Base-by-base conservation (phyloP, 306 rosid species). In the Cucumis hystrix region DNA sequence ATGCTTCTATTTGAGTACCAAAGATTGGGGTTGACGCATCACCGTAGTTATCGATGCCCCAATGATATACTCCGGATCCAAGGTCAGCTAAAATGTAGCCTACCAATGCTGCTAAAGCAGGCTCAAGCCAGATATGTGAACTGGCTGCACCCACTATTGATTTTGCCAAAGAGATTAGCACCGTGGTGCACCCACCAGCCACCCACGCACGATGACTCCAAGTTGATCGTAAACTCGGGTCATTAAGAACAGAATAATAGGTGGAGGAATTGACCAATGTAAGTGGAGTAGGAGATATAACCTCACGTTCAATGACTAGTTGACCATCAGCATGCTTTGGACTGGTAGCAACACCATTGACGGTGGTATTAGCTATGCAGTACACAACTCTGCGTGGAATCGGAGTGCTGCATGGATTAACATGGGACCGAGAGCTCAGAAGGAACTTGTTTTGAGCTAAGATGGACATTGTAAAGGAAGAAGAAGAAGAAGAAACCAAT, bases 181-280 rank as follows among this genome's bases (percentile, higher is more conserved):
- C 84, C 0, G 85, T 84, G 51, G 89, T 77, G 76, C 89, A 86
- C 49, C 92, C 92, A 58, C 85, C 61, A 5, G 82, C 88, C 16
- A 95, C 89, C 97, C 98, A 95, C n/a, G 91, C 91, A 18, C 97
- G 88, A 51, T 95, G 96, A 49, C 86, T 68, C 97, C 96, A 89
- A 6, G 93, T 90, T 51, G 97, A 95, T 73, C n/a, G 76, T 75
- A 90, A 83, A 80, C 86, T 77, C 1, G 85, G 85, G 77, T 89
- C 97, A 61, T 86, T 77, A 15, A 60, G 79, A 43, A 37, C 17
- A 6, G 92, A 87, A 13, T 79, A 84, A 13, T 79, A 85, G 12
- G 41, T 30, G 5, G 74, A 77, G 57, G 78, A 83, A 13, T 59
- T 39, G 35, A 69, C 9, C 43, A 12, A 0, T 80, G 78, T 6